Evolutionary conservation across 495 filamentous ascomycete species (phyloP), one percentile per base, ranked within the genome.

Genomic region (Penicillium coffeae): DNA sequence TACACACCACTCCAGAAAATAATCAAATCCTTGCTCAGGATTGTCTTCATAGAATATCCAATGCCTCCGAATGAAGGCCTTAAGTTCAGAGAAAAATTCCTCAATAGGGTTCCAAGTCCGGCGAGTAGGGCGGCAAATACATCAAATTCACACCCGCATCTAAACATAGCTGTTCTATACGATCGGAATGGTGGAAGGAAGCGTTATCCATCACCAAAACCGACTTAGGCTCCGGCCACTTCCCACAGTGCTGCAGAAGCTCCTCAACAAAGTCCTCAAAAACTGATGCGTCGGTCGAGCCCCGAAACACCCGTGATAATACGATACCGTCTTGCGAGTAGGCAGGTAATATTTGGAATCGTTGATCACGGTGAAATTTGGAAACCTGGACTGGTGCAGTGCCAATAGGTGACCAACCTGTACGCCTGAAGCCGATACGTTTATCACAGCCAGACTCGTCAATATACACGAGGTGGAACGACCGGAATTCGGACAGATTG

Each of bases 11-110:
- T 55, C 47, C 8, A 68, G 51, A 46, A 63, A 68, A 2, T 7
- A 39, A 41, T 55, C 21, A 46, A 65, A 65, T 56, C 63, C 58
- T 68, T 64, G 56, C 60, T 65, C 40, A 47, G 63, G 51, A 68
- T 70, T 21, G 68, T 52, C 43, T 66, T 63, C 40, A 60, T 48
- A 52, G 0, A 9, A 8, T 14, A 37, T 13, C 50, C 41, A 63
- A 13, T 48, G 16, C 12, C 38, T 33, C 20, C 42, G 40, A 20
- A 65, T 58, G 21, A 55, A 66, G 6, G 32, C 30, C 33, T 63
- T 66, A 2, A 62, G 41, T 56, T 64, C 58, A 2, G 58, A 38
- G 46, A 59, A 61, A 20, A 61, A 58, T 41, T 64, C 58, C 37
- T 64, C 51, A 16, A 64, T 63, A 1, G 54, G 57, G 46, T 63